Evolutionary conservation across 2,329 filamentous ascomycete genomes (phyloP).

Genomic region (Fusarium denticulatum): DNA sequence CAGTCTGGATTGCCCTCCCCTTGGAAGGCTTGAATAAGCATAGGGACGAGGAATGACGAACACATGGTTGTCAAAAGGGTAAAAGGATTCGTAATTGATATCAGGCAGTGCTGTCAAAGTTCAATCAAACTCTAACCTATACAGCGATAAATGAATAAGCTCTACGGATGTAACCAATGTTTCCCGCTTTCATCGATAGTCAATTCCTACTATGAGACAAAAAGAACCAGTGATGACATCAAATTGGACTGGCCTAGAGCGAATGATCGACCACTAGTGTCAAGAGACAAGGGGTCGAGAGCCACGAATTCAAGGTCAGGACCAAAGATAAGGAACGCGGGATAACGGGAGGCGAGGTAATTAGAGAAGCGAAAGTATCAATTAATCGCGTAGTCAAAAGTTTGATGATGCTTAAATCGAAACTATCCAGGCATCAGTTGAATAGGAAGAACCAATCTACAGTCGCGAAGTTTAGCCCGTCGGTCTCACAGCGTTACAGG

Average conservation of each 20-base stretch:
- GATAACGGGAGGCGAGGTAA: slow-evolving; percentile 4
- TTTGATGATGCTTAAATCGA: not conserved
- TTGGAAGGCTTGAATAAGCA: not conserved
- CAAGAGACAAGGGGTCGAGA: slow-evolving; percentile 30
- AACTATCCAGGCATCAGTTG: not conserved
- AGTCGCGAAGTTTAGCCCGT: not conserved
- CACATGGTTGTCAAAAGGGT: not conserved
- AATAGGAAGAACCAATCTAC: not conserved
- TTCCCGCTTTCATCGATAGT: slow-evolving; percentile 5
- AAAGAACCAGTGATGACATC: slow-evolving; percentile 5
- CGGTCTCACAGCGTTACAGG: slow-evolving; percentile 5
- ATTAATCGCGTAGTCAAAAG: slow-evolving; percentile 8
- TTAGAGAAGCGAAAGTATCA: slow-evolving; percentile 14
- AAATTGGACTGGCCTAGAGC: slow-evolving; percentile 19
- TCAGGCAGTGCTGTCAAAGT: not conserved
- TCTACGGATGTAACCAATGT: not conserved
- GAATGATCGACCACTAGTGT: slow-evolving; percentile 39
- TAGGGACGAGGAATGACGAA: not conserved
- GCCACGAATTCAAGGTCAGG: slow-evolving; percentile 30
- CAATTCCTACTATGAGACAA: not conserved
- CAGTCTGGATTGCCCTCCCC: slow-evolving; percentile 13
- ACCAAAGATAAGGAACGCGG: slow-evolving; percentile 31
- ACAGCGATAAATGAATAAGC: not conserved
- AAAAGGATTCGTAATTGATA: not conserved
- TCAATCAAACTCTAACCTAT: not conserved